These are phyloP conservation scores for Brassica incana DNA, from an alignment of 345 rosid genomes.

Conservation along the genomic window DNA sequence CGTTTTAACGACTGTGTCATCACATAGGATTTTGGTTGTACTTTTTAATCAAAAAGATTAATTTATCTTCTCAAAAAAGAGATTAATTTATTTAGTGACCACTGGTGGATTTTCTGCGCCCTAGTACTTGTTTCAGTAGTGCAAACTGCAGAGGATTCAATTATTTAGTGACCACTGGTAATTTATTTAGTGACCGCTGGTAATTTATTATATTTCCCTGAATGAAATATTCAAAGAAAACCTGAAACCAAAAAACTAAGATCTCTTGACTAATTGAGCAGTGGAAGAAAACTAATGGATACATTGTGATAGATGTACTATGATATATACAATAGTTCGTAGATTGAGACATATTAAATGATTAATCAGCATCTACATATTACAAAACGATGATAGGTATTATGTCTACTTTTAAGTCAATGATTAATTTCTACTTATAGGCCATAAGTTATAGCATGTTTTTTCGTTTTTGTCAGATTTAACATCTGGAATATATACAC, in stretches of 20 bases:
- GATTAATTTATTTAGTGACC: constrained; percentile 23
- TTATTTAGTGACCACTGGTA: not conserved
- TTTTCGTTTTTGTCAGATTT: not conserved
- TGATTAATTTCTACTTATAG: constrained; percentile 19
- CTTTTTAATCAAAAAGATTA: not conserved
- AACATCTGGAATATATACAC: constrained; percentile 1
- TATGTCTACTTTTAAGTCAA: constrained; percentile 4
- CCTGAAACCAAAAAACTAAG: not conserved
- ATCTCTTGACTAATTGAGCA: not conserved
- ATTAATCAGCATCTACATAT: not conserved
- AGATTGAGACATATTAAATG: not conserved
- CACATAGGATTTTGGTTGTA: constrained; percentile 30
- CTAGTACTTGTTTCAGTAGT: constrained; percentile 11
- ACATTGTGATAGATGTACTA: not conserved
- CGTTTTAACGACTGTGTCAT: constrained; percentile 25
- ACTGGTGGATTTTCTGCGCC: constrained; percentile 28
- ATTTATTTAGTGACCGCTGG: not conserved
- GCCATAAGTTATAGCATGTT: not conserved
- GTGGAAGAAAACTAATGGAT: not conserved
- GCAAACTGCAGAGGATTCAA: not conserved
- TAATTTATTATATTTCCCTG: not conserved
- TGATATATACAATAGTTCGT: not conserved
- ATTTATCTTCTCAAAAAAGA: not conserved
- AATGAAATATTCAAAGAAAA: not conserved
- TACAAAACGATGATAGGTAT: constrained; percentile 6